Percentiles rank a stretch among this genome's conserved stretches.
These are phyloP conservation scores for Entomortierella beljakovae DNA, from an alignment of 192 early-diverging fungal species.

Conservation along the genomic window DNA sequence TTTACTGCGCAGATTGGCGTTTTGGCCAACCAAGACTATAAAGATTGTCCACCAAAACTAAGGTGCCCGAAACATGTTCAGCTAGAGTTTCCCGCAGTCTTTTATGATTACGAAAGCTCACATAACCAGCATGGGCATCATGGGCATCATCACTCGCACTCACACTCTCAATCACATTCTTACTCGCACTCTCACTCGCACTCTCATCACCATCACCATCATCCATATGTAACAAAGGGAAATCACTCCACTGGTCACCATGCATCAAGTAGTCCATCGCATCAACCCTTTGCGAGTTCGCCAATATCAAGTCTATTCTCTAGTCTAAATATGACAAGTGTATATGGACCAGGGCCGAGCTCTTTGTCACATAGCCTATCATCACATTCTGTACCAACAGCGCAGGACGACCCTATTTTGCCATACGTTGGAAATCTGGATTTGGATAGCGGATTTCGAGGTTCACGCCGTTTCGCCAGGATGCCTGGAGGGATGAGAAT, in stretches of 20 bases:
- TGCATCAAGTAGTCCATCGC: slow-evolving; percentile 16
- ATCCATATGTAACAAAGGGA: not conserved
- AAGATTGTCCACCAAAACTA: slow-evolving; percentile 62
- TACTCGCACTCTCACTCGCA: slow-evolving; percentile 9
- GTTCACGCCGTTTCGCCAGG: slow-evolving; percentile 48
- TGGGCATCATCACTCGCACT: not conserved
- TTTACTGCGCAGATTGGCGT: slow-evolving; percentile 81
- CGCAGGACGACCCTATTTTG: slow-evolving; percentile 62
- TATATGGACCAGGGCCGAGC: slow-evolving; percentile 11
- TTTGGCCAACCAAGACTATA: slow-evolving; percentile 72
- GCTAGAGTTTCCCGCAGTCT: slow-evolving; percentile 77
- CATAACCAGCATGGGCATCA: slow-evolving; percentile 22
- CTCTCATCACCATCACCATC: slow-evolving; percentile 12
- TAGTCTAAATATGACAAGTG: not conserved
- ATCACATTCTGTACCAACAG: slow-evolving; percentile 6
- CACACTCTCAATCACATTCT: slow-evolving; percentile 8
- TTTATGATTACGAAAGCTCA: slow-evolving; percentile 71
- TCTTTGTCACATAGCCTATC: slow-evolving; percentile 10
- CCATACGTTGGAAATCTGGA: slow-evolving; percentile 86
- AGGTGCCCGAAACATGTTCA: slow-evolving; percentile 76
- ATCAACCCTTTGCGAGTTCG: slow-evolving; percentile 34
- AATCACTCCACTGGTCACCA: slow-evolving; percentile 16
- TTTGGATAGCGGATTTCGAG: slow-evolving; percentile 62
- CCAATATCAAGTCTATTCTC: slow-evolving; percentile 4
- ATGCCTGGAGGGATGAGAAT: slow-evolving; percentile 72